Evolutionary conservation across 768 basidiomycete species (phyloP), one percentile per base, ranked within the genome.

Genomic region (Epithele typhae): DNA sequence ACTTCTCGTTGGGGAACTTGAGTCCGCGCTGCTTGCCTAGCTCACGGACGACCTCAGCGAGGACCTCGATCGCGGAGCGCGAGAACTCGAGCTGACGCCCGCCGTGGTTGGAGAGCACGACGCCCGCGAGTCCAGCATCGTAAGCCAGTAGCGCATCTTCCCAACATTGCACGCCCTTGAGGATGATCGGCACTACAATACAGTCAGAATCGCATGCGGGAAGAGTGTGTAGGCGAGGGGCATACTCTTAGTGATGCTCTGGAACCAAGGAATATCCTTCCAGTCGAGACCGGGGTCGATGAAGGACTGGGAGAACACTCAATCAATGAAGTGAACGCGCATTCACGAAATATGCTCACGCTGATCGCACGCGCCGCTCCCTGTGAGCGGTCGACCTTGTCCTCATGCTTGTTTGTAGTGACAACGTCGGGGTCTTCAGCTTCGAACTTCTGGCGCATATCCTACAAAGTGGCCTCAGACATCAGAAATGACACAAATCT

Each of bases 401-500:
- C 71, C 14, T 71, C 64, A 11, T 66, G 66, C n/a, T 68, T 69
- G 60, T 77, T 78, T 52, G 75, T 76, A 7, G 62, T 59, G 8
- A 79, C 76, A 49, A 77, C 79, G 10, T 76, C 73, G 18, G 77
- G 77, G 55, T 81, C 81, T 25, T 84, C 86, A 2, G 87, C 92
- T 32, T 87, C 90, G 51, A 97, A 97, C 62, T 92, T 95, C 82
- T 87, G 87, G 21, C 95, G 76, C 93, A 98, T 97, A 60, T 98
- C 95, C 81, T 79, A 25, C 4, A 25, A 2, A 37, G n/a, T 21
- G n/a, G n/a, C n/a, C n/a, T n/a, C 9, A 33, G 9, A 9, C 21
- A 18, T 8, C 17, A 37, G 4, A 11, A n/a, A n/a, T n/a, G 18
- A 9, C 15, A 19, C 36, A 25, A 4, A 9, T 15, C 40, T 21